Conservation (phyloP, 1,284 basidiomycete genomes). For the Pseudozyma sp. region DNA sequence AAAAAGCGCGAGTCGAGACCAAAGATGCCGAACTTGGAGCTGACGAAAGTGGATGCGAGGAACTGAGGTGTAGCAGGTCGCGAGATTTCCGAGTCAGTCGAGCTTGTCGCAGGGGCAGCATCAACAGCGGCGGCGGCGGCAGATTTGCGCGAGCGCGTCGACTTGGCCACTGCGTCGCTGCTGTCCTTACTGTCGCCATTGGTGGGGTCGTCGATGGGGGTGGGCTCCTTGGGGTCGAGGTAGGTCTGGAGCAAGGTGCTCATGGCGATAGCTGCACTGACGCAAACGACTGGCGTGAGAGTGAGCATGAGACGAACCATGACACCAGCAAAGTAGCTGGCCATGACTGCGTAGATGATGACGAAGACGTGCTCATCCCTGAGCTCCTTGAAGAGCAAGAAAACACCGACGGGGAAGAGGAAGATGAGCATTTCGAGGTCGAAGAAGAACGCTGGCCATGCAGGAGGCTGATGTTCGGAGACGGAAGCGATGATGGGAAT, state of each 20-base stretch:
- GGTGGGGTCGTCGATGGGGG: constrained; percentile 67
- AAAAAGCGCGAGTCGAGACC: constrained; percentile 84
- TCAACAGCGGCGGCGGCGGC: constrained; percentile 58
- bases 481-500: constrained; percentile 99
- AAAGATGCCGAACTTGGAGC: constrained; percentile 77
- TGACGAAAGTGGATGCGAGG: constrained; percentile 20
- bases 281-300: constrained; percentile 90
- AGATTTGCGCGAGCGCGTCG: constrained; percentile 68
- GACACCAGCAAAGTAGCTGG: constrained; percentile 98
- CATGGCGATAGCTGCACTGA: constrained; percentile 88
- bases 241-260: constrained; percentile 90
- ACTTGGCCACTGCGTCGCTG: constrained; percentile 61
- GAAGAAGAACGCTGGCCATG: constrained; percentile 99
- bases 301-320: constrained; percentile 98
- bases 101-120: not conserved
- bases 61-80: constrained; percentile 33
- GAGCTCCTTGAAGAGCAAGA: constrained; percentile 91
- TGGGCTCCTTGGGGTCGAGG: constrained; percentile 77
- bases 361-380: constrained; percentile 98
- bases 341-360: constrained; percentile 96
- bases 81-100: constrained; percentile 15
- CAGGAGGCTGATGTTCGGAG: constrained; percentile 99
- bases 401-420: constrained; percentile 95
- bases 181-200: constrained; percentile 52
- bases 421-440: constrained; percentile 97